phyloP scores from a whole-genome alignment of 2,329 filamentous ascomycete species.

The Chrysosphaeria jannelii region DNA sequence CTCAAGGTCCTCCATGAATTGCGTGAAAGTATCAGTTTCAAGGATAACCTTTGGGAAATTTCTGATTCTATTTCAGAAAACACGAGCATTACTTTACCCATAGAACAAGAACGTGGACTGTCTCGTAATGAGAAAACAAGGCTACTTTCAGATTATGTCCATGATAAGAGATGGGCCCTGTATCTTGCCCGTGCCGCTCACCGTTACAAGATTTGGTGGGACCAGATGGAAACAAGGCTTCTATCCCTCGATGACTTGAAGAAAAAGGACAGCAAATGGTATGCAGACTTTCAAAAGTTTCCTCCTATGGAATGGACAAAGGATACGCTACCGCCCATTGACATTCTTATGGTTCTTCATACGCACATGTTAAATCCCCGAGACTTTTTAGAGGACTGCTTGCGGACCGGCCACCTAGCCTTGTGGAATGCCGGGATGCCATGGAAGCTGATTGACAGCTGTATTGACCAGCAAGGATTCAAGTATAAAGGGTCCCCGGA shows the following conservation, averaged over 20 bases:
- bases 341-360: constrained; percentile 58
- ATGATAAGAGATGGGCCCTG: constrained; percentile 45
- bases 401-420: constrained; percentile 22
- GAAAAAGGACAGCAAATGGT: too few species aligned
- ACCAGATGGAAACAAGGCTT: too few species aligned
- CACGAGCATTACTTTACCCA: too few species aligned
- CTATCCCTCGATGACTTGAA: too few species aligned
- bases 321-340: too few species aligned
- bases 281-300: too few species aligned
- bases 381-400: constrained; percentile 41
- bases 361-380: constrained; percentile 50
- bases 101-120: too few species aligned
- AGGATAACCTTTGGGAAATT: constrained; percentile 35
- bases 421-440: constrained; percentile 35
- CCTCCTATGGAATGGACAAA: too few species aligned
- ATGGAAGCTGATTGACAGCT: too few species aligned
- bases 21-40: constrained; percentile 33
- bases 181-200: constrained; percentile 34
- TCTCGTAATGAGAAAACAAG: constrained; percentile 6
- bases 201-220: too few species aligned
- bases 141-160: constrained; percentile 19
- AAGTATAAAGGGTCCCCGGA: constrained; percentile 21
- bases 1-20: constrained; percentile 35
- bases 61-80: constrained; percentile 14
- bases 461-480: constrained; percentile 23